phyloP scores from a whole-genome alignment of 129 eudicot species.

The Erigeron canadensis region DNA sequence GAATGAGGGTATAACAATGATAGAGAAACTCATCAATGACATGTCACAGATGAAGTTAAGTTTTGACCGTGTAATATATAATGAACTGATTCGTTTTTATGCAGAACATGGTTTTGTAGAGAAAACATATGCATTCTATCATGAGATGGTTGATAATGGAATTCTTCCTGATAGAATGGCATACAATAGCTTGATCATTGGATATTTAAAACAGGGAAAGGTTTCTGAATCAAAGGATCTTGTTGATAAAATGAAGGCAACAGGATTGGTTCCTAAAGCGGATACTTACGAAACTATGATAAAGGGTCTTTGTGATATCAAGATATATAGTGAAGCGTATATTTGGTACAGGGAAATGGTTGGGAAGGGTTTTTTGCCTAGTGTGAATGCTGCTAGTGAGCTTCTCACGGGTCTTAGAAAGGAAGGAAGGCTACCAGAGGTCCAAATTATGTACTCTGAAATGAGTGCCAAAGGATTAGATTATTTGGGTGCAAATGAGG shows the following conservation, averaged over 20 bases:
- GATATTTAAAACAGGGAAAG: slow-evolving; percentile 24
- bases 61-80: slow-evolving; percentile 28
- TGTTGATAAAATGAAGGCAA: slow-evolving; percentile 33
- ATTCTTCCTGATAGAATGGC: slow-evolving; percentile 30
- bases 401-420: slow-evolving; percentile 24
- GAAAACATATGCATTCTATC: slow-evolving; percentile 8
- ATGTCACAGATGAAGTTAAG: slow-evolving; percentile 27
- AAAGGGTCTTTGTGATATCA: slow-evolving; percentile 25
- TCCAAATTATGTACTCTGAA: slow-evolving; percentile 20
- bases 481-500: slow-evolving; percentile 14
- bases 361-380: slow-evolving; percentile 24
- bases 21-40: slow-evolving; percentile 25
- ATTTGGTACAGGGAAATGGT: slow-evolving; percentile 34
- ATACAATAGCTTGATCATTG: slow-evolving; percentile 33
- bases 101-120: slow-evolving; percentile 20
- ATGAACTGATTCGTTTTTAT: slow-evolving; percentile 26
- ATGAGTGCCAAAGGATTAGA: slow-evolving; percentile 23
- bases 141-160: slow-evolving; percentile 27
- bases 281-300: slow-evolving; percentile 28
- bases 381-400: slow-evolving; percentile 24
- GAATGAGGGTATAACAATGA: slow-evolving; percentile 13
- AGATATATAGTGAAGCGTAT: slow-evolving; percentile 27
- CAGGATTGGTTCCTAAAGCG: slow-evolving; percentile 30
- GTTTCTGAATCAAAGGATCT: slow-evolving; percentile 21
- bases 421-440: slow-evolving; percentile 28